A percentile compares a stretch with the other conserved stretches of the same genome.
Evolutionary conservation across 345 rosid genomes (phyloP).

Genomic region (Euphorbia lathyris): DNA sequence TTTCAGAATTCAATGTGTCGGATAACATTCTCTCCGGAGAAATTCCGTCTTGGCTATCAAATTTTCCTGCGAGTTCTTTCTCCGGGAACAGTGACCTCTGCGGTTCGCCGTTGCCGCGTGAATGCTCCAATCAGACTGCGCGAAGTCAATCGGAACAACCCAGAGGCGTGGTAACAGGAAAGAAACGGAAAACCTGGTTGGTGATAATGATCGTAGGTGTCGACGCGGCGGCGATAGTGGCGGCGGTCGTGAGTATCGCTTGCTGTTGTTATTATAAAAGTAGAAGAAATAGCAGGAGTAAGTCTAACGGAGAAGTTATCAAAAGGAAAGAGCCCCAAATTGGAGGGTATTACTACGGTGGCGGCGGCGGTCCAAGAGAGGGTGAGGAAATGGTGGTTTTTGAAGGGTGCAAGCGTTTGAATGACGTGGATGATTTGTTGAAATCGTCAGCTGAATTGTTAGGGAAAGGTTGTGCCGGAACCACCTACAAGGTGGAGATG

Average conservation of each 20-base stretch:
- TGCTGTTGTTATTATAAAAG: slow-evolving; percentile 30
- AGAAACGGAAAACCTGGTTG: slow-evolving; percentile 7
- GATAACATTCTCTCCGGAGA: slow-evolving; percentile 34
- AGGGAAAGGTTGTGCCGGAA: slow-evolving; percentile 42
- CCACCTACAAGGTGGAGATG: slow-evolving; percentile 42
- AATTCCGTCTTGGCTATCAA: slow-evolving; percentile 30
- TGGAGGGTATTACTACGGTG: not conserved
- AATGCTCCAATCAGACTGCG: slow-evolving; percentile 24
- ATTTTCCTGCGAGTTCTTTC: slow-evolving; percentile 33
- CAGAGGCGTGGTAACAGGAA: not conserved
- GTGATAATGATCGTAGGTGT: slow-evolving; percentile 21
- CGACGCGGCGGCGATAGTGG: slow-evolving; percentile 24
- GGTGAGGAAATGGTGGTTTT: slow-evolving; percentile 35
- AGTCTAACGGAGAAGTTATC: not conserved
- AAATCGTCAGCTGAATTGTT: slow-evolving; percentile 46
- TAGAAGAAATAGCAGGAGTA: slow-evolving; percentile 1
- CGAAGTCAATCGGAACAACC: slow-evolving; percentile 9
- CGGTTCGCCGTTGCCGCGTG: slow-evolving; percentile 31
- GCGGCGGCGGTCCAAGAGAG: not conserved
- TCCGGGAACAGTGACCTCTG: slow-evolving; percentile 37
- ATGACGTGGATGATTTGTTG: slow-evolving; percentile 34
- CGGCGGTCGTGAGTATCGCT: slow-evolving; percentile 13
- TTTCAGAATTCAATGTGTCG: slow-evolving; percentile 36
- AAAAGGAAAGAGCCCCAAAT: slow-evolving; percentile 8
- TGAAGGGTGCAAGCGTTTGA: slow-evolving; percentile 36